Evolutionary conservation across 2,329 filamentous ascomycete species (phyloP).

Genomic region (Ascochyta rabiei): DNA sequence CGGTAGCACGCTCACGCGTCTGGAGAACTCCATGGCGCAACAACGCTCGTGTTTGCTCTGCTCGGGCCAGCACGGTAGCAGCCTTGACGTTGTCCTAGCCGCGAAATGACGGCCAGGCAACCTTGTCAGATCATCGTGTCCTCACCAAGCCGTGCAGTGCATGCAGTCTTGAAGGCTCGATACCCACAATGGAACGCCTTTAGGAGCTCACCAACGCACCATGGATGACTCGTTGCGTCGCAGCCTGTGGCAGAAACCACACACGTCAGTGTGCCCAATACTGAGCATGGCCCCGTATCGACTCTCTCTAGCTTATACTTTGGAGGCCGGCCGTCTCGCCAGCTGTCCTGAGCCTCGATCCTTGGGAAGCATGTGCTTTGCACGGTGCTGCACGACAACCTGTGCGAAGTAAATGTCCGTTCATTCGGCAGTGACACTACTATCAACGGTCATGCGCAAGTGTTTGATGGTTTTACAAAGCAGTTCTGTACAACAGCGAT

Average conservation of each 20-base stretch:
- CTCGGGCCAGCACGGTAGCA: constrained; percentile 7
- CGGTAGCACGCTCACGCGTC: constrained; percentile 13
- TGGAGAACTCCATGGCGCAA: constrained; percentile 4
- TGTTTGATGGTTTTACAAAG: background rate
- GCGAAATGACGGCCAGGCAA: constrained; percentile 2
- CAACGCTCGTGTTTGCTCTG: constrained; percentile 13
- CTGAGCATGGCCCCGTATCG: constrained; percentile 1
- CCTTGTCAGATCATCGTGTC: constrained; percentile 1
- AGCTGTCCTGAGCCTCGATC: constrained; percentile 13
- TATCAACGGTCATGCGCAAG: background rate
- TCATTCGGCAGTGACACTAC: background rate
- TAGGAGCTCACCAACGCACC: background rate
- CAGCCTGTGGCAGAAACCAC: constrained; percentile 15
- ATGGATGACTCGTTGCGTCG: constrained; percentile 15
- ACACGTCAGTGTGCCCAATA: constrained; percentile 5
- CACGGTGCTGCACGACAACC: background rate
- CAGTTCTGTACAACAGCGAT: background rate
- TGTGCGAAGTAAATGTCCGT: background rate
- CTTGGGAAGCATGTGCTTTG: constrained; percentile 6
- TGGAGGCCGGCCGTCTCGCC: constrained; percentile 11
- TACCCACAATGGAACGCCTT: background rate
- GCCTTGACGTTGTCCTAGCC: constrained; percentile 2
- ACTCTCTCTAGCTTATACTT: constrained; percentile 8
- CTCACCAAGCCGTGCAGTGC: background rate
- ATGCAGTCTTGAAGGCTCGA: constrained; percentile 4